These are phyloP conservation scores for Diplodia sapinea DNA, from an alignment of 2,329 filamentous ascomycete genomes.

Conservation along the genomic window DNA sequence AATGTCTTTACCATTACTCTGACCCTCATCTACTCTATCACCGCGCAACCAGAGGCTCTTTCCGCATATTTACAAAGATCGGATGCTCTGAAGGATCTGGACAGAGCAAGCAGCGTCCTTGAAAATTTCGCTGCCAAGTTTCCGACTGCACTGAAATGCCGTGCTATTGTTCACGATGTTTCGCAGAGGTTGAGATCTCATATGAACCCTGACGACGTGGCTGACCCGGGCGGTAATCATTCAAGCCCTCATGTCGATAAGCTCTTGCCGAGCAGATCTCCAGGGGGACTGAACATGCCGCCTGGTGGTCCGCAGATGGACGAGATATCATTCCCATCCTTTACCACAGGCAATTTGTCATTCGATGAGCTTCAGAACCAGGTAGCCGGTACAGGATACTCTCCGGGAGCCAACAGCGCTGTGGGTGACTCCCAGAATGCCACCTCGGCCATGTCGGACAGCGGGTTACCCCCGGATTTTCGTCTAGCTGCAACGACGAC, in stretches of 20 bases:
- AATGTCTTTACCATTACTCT: conserved; percentile 52
- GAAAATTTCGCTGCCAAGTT: conserved; percentile 32
- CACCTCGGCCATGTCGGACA: conserved; percentile 11
- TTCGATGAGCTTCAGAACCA: conserved; percentile 18
- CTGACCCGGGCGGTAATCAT: not conserved
- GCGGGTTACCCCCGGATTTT: conserved; percentile 18
- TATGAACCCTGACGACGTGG: not conserved
- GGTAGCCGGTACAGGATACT: conserved; percentile 4
- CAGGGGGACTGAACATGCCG: not conserved
- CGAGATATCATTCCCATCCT: conserved; percentile 16
- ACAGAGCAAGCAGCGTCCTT: conserved; percentile 33
- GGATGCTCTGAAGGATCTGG: conserved; percentile 33
- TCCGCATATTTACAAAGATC: conserved; percentile 31
- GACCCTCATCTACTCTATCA: conserved; percentile 53
- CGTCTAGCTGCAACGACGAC: conserved; percentile 17
- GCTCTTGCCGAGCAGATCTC: not conserved
- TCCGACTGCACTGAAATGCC: conserved; percentile 30
- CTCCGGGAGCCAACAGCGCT: conserved; percentile 6
- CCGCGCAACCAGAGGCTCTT: conserved; percentile 45
- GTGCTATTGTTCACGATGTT: conserved; percentile 32
- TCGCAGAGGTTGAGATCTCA: conserved; percentile 10
- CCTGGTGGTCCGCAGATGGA: not conserved
- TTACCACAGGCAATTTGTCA: conserved; percentile 7
- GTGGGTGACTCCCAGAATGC: conserved; percentile 14
- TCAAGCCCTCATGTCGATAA: not conserved